Conservation (phyloP, 257 asterid species). For the Solanum raphanifolium region DNA sequence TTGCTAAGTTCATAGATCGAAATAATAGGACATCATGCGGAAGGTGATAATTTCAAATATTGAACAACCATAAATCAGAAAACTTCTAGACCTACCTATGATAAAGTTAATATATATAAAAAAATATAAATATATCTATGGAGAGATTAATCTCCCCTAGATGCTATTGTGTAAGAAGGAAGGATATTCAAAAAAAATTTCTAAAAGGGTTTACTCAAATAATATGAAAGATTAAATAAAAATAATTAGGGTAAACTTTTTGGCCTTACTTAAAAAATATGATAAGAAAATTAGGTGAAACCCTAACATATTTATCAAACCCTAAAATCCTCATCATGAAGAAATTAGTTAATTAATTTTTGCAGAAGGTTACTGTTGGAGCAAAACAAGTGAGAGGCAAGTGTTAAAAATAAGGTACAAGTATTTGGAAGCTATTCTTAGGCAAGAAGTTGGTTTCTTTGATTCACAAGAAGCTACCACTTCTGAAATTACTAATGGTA, state of each 20-base stretch:
- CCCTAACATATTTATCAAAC: neutral
- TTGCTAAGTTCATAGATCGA: neutral
- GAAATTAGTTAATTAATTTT: neutral
- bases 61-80: neutral
- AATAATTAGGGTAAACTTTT: neutral
- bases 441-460: slow-evolving; percentile 88
- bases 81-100: neutral
- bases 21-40: neutral
- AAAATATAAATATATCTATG: neutral
- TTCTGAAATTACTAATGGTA: slow-evolving; percentile 65
- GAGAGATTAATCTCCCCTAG: neutral
- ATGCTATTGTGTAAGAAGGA: neutral
- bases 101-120: neutral
- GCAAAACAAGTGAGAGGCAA: slow-evolving; percentile 75
- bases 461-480: slow-evolving; percentile 86
- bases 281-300: neutral
- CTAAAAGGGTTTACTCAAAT: neutral
- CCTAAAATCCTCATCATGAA: neutral
- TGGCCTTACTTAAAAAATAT: neutral
- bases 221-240: neutral
- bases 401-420: slow-evolving; percentile 62
- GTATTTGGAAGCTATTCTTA: slow-evolving; percentile 67
- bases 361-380: slow-evolving; percentile 93
- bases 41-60: neutral
- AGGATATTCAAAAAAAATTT: neutral